A percentile compares a stretch with the other conserved stretches of the same genome.
These are phyloP conservation scores for Ceratocystis eucalypticola DNA, from an alignment of 2,329 filamentous ascomycete genomes.

Conservation along the genomic window DNA sequence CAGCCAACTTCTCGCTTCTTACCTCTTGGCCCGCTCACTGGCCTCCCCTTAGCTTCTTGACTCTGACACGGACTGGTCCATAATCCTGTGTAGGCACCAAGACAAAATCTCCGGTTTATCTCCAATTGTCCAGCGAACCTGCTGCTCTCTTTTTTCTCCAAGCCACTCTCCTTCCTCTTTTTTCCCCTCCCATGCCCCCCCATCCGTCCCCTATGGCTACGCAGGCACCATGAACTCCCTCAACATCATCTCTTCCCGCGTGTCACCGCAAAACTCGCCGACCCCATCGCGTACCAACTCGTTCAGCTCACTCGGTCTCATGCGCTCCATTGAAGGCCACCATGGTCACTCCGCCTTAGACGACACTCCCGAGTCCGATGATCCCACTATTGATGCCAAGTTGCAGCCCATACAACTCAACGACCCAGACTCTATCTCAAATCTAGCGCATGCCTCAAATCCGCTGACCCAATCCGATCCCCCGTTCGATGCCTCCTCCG, in stretches of 20 bases:
- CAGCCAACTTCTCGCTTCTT: background rate
- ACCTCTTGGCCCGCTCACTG: background rate
- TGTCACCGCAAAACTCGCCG: conserved; percentile 48
- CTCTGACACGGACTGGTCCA: background rate
- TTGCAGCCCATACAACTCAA: conserved; percentile 27
- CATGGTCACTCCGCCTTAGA: conserved; percentile 27
- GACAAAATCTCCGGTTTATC: background rate
- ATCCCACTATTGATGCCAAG: conserved; percentile 3
- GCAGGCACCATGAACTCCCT: conserved; percentile 78
- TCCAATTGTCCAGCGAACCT: no score
- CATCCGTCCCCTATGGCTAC: conserved; percentile 38
- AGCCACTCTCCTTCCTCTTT: background rate
- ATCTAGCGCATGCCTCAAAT: conserved; percentile 20
- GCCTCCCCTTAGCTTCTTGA: background rate
- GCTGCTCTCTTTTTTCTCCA: background rate
- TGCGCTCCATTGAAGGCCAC: conserved; percentile 26
- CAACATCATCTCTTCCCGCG: conserved; percentile 81
- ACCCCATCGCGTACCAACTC: conserved; percentile 48
- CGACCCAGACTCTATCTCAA: conserved; percentile 13
- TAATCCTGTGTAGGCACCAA: background rate
- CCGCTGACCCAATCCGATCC: conserved; percentile 25
- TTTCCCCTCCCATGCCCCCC: background rate
- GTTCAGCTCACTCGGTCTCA: conserved; percentile 38
- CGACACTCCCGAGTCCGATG: conserved; percentile 25
- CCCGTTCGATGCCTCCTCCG: conserved; percentile 27